Evolutionary conservation across 2,329 filamentous ascomycete genomes (phyloP).

Genomic region (Coniochaeta sp.): DNA sequence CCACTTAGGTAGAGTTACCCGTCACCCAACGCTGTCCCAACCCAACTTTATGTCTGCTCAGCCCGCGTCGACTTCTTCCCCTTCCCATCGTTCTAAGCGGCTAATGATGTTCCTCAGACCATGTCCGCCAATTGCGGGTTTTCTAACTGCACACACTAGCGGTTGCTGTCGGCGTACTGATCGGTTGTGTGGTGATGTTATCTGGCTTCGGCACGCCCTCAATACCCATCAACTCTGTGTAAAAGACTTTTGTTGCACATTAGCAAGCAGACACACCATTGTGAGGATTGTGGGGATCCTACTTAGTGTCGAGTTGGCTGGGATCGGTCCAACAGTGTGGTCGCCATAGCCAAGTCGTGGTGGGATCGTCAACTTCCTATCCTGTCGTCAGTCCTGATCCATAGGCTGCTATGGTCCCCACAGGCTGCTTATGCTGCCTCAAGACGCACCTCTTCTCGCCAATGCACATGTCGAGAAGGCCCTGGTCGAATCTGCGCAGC

Average conservation of each 20-base stretch:
- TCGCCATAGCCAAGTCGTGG: constrained; percentile 1
- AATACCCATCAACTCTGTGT: constrained; percentile 2
- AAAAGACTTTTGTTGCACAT: not conserved
- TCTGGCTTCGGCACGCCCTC: not conserved
- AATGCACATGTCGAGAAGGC: constrained; percentile 3
- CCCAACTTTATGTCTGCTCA: no score
- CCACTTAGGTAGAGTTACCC: no score
- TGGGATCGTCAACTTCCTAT: constrained; percentile 1
- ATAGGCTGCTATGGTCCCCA: not conserved
- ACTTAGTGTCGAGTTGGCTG: constrained; percentile 4
- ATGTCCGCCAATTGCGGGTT: no score
- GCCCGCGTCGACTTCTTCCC: no score
- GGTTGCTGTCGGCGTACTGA: not conserved
- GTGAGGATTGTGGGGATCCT: not conserved
- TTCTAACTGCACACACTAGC: not conserved
- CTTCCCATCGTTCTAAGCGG: no score
- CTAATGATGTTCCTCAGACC: no score
- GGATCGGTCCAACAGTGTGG: not conserved
- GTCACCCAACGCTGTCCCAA: no score
- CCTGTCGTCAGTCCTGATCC: not conserved
- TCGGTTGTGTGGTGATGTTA: not conserved
- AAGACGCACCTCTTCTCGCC: constrained; percentile 1
- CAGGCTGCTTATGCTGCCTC: no score
- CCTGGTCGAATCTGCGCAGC: not conserved
- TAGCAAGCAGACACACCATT: not conserved